phyloP scores from a whole-genome alignment of 208 protist genomes.

The Blechomonas ayalai region DNA sequence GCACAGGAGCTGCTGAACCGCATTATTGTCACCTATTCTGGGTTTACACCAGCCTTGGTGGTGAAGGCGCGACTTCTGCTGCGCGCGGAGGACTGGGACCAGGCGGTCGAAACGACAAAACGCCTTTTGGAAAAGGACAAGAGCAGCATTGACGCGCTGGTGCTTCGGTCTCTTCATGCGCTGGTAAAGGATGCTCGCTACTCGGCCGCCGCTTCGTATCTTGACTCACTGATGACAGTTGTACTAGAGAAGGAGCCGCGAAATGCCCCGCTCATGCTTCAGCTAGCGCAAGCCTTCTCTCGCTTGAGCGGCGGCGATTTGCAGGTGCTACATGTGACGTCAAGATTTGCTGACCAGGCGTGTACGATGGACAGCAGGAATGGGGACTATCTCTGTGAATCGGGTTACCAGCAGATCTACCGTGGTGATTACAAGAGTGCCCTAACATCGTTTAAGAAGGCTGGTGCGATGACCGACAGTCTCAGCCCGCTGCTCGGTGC shows the following conservation, averaged over 20 bases:
- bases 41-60: constrained; percentile 57
- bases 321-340: constrained; percentile 55
- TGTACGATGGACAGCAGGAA: constrained; percentile 37
- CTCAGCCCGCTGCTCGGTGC: constrained; percentile 66
- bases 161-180: constrained; percentile 60
- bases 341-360: constrained; percentile 62
- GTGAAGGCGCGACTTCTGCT: constrained; percentile 84
- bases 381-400: constrained; percentile 76
- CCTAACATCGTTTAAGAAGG: constrained; percentile 59
- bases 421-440: constrained; percentile 73
- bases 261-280: constrained; percentile 68
- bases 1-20: constrained; percentile 82
- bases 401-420: constrained; percentile 71
- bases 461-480: constrained; percentile 67
- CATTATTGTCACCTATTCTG: constrained; percentile 63
- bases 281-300: constrained; percentile 63
- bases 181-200: constrained; percentile 72
- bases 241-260: constrained; percentile 65
- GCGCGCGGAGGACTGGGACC: constrained; percentile 91
- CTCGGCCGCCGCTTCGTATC: constrained; percentile 40
- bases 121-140: constrained; percentile 75
- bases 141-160: constrained; percentile 72
- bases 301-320: constrained; percentile 50
- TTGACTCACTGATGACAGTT: constrained; percentile 53
- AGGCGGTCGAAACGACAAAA: constrained; percentile 75